phyloP scores from a whole-genome alignment of 805 yeast species.

The Clavispora phyllophila region DNA sequence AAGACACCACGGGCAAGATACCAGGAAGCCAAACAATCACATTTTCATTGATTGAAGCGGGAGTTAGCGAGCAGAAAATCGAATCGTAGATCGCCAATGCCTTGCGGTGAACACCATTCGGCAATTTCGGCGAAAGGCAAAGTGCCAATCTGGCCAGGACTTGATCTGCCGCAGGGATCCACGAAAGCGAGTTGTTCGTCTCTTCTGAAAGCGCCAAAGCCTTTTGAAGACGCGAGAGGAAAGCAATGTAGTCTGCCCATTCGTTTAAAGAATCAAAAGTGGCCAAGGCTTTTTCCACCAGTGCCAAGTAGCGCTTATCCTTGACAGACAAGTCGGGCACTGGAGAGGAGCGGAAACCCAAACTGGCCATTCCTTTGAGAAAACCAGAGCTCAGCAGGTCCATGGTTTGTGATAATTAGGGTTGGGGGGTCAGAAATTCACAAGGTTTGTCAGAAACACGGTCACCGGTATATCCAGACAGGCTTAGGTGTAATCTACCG shows the following conservation, averaged over 20 bases:
- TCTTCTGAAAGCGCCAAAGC: slow-evolving; percentile 43
- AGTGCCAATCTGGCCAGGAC: slow-evolving; percentile 70
- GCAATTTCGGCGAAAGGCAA: slow-evolving; percentile 75
- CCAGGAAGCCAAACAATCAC: slow-evolving; percentile 89
- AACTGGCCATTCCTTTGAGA: slow-evolving; percentile 7
- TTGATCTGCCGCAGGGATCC: slow-evolving; percentile 63
- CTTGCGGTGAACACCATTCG: slow-evolving; percentile 94
- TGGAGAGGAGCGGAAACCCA: not conserved
- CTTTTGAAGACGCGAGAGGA: slow-evolving; percentile 71
- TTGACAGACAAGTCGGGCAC: slow-evolving; percentile 33
- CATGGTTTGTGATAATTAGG: not conserved
- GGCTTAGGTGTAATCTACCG: not conserved
- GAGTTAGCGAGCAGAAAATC: slow-evolving; percentile 62
- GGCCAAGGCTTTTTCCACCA: slow-evolving; percentile 66
- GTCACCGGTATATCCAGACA: not conserved
- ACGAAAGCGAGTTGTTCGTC: slow-evolving; percentile 25
- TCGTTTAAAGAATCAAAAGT: slow-evolving; percentile 81
- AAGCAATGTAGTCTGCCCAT: slow-evolving; percentile 98
- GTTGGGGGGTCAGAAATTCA: not conserved
- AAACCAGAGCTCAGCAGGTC: slow-evolving; percentile 1
- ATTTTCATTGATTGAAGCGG: slow-evolving; percentile 47
- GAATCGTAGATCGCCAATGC: slow-evolving; percentile 70
- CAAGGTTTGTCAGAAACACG: not conserved
- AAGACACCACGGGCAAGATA: slow-evolving; percentile 79
- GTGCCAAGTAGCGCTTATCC: slow-evolving; percentile 63